Evolutionary conservation across 1,284 basidiomycete species (phyloP).

Genomic region (Ceratobasidium sp.): DNA sequence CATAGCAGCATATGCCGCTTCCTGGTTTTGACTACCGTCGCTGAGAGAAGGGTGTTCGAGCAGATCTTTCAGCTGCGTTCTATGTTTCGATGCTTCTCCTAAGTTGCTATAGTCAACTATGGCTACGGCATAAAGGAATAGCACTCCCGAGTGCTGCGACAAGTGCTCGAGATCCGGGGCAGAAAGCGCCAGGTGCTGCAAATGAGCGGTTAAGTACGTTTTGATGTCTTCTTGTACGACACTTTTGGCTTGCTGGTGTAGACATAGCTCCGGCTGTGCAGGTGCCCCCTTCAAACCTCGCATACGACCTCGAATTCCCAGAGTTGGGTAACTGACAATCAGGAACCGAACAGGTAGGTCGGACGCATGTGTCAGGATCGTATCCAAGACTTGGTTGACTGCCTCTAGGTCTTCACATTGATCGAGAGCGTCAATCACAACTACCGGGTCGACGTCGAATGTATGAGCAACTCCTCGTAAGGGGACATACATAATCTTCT

Average conservation of each 20-base stretch:
- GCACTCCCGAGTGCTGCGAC: not conserved
- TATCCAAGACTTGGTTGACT: not conserved
- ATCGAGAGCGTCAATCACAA: constrained; percentile 24
- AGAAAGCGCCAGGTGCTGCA: not conserved
- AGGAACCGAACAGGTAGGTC: constrained; percentile 15
- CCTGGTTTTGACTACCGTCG: not conserved
- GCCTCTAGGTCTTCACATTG: constrained; percentile 11
- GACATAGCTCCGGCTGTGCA: not conserved
- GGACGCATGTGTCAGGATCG: not conserved
- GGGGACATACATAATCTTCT: not conserved
- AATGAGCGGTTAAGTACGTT: not conserved
- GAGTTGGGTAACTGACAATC: not conserved
- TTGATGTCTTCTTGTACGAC: not conserved
- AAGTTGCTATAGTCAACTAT: not conserved
- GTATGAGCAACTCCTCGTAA: not conserved
- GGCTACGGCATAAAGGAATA: constrained; percentile 24
- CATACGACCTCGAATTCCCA: not conserved
- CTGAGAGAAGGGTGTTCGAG: not conserved
- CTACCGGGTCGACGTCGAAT: not conserved
- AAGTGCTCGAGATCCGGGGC: not conserved
- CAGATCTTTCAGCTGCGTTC: not conserved
- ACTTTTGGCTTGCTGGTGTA: not conserved
- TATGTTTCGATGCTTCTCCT: not conserved
- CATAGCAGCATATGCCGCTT: constrained; percentile 13
- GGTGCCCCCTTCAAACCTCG: too few species aligned